Evolutionary conservation across 2,329 filamentous ascomycete species (phyloP), one percentile per base, ranked within the genome.

Genomic region (Claviceps arundinis): DNA sequence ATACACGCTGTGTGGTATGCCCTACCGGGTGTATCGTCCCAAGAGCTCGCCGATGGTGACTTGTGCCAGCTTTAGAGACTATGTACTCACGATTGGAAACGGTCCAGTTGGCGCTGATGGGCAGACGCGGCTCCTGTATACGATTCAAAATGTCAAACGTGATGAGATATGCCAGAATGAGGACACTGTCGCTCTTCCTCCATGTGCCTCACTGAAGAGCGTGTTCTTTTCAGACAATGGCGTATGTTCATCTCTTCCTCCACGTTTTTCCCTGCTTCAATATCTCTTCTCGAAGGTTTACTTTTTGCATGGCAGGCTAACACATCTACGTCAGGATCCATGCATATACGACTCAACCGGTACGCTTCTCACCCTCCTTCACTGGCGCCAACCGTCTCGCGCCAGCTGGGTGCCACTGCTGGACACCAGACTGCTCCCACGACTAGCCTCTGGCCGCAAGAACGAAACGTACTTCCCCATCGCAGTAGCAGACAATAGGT

Each of bases 301-400:
- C 7, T 34, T 16, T 34, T 46, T 41, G 14, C 13, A 37, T 38
- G 37, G 3, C 14, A 30, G 4, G 17, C 46, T 45, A 16, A 50
- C 34, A 50, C 22, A 26, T 22, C n/a, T 26, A 8, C 26, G 11
- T 5, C 56, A 89, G 84, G 90, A 98, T 61, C 93, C 93, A 6
- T 96, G 89, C 66, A 90, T 97, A 54, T 98, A 97, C 67, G 93
- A 97, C 67, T 89, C 87, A 5, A 88, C 87, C 2, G 93, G 94
- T 42, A 89, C 91, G 0, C 74, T 98, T 1, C 76, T 97, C 13
- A 85, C 91, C 1, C 77, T 97, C 2, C 76, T 95, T 45, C 90
- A 95, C 68, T 98, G 93, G 93, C 84, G 93, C 8, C 84, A 77
- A 22, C 84, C 84, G 0, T 88, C 87, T 4, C 85, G 93, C 62